Conservation (phyloP, 345 rosid genomes). For the Camelina sativa region DNA sequence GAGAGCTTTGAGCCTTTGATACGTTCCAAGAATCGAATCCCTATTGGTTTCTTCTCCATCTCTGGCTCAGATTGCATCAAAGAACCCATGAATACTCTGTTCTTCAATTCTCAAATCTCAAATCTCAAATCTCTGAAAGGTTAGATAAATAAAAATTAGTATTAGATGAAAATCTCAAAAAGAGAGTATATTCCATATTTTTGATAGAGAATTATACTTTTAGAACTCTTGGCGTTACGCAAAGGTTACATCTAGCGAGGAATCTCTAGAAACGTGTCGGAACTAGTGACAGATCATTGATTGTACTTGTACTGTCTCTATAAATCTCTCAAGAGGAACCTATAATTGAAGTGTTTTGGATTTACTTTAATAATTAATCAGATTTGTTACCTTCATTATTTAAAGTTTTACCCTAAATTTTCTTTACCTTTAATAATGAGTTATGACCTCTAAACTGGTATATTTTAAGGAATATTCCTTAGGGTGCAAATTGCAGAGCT, state of each 20-base stretch:
- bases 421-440: not conserved
- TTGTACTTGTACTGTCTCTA: conserved; percentile 3
- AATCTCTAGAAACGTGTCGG: conserved; percentile 30
- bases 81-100: conserved; percentile 57
- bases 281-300: conserved; percentile 19
- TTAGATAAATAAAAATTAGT: not conserved
- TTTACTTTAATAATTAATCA: not conserved
- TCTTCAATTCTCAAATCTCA: conserved; percentile 5
- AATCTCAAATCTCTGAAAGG: conserved; percentile 1
- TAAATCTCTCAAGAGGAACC: conserved; percentile 14
- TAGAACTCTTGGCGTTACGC: conserved; percentile 23
- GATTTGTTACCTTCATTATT: not conserved
- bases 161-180: not conserved
- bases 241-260: conserved; percentile 10
- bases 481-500: not conserved
- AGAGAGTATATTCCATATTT: conserved; percentile 31
- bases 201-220: conserved; percentile 22
- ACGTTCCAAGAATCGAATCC: conserved; percentile 63
- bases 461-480: conserved; percentile 1
- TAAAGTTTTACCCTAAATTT: not conserved
- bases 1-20: conserved; percentile 59
- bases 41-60: conserved; percentile 58
- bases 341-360: not conserved
- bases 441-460: conserved; percentile 17
- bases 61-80: conserved; percentile 38